phyloP scores from a whole-genome alignment of 2,329 filamentous ascomycete genomes.

The Aspergillus clavatus region DNA sequence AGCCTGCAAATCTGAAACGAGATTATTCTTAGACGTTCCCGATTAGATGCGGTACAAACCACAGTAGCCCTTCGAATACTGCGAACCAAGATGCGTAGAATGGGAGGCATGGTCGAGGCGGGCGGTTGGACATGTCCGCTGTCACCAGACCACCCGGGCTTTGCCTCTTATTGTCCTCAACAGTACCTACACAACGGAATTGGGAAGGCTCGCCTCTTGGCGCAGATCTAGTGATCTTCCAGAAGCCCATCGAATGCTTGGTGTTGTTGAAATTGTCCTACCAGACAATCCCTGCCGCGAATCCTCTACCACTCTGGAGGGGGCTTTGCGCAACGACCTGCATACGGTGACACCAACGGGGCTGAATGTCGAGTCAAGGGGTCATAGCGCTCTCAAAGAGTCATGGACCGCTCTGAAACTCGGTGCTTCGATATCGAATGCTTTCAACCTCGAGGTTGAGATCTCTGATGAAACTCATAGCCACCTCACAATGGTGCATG shows the following conservation, averaged over 20 bases:
- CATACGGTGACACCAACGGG: neutral
- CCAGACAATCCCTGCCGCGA: conserved; percentile 6
- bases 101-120: neutral
- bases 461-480: neutral
- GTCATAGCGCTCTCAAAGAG: neutral
- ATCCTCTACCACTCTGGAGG: conserved; percentile 7
- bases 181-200: conserved; percentile 5
- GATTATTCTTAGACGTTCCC: conserved; percentile 11
- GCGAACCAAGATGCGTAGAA: conserved; percentile 3
- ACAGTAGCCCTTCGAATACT: neutral
- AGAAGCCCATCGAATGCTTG: conserved; percentile 13
- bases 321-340: neutral
- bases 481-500: neutral
- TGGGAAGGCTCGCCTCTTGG: conserved; percentile 8
- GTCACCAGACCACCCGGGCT: conserved; percentile 9
- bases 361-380: neutral
- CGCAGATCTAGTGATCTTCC: conserved; percentile 9
- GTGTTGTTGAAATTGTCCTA: neutral
- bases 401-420: neutral
- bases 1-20: neutral
- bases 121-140: neutral
- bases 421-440: neutral
- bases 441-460: neutral
- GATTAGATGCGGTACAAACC: neutral
- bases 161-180: neutral